Percentiles rank a stretch among this genome's conserved stretches.
Conservation (phyloP, 1,284 basidiomycete species). For the Naganishia sp. region DNA sequence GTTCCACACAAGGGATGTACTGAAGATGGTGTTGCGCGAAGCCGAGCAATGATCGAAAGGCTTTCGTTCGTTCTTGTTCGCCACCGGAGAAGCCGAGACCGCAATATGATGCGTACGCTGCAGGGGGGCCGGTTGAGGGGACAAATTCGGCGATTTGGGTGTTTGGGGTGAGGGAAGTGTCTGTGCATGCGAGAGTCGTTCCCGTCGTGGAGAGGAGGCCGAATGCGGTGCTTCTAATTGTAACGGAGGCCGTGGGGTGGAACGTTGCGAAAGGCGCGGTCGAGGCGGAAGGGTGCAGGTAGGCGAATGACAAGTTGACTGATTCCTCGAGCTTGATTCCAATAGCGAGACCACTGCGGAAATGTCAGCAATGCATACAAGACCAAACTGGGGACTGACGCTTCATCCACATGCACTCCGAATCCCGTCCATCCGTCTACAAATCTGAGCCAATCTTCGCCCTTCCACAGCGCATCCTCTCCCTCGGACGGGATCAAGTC, state of each 20-base stretch:
- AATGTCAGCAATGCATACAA: too few relatives aligned
- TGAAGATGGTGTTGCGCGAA: background rate
- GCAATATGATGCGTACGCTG: slow-evolving; percentile 20
- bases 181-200: background rate
- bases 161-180: background rate
- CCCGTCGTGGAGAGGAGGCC: slow-evolving; percentile 4
- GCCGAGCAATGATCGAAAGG: slow-evolving; percentile 13
- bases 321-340: background rate
- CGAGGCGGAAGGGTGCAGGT: slow-evolving; percentile 11
- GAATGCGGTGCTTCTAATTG: background rate
- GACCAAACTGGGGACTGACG: background rate
- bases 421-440: slow-evolving; percentile 4
- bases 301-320: slow-evolving; percentile 7
- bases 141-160: background rate
- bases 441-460: slow-evolving; percentile 9
- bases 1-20: slow-evolving; percentile 1
- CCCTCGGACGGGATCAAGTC: background rate
- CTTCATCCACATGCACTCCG: background rate
- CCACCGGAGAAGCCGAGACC: slow-evolving; percentile 13
- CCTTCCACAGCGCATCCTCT: background rate
- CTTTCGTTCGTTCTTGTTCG: slow-evolving; percentile 13
- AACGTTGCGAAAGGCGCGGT: slow-evolving; percentile 14
- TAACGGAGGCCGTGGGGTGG: background rate
- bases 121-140: background rate
- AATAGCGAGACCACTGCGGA: background rate